Percentiles rank a stretch among this genome's conserved stretches.
Evolutionary conservation across 306 rosid genomes (phyloP).

Genomic region (Canavalia ensiformis): DNA sequence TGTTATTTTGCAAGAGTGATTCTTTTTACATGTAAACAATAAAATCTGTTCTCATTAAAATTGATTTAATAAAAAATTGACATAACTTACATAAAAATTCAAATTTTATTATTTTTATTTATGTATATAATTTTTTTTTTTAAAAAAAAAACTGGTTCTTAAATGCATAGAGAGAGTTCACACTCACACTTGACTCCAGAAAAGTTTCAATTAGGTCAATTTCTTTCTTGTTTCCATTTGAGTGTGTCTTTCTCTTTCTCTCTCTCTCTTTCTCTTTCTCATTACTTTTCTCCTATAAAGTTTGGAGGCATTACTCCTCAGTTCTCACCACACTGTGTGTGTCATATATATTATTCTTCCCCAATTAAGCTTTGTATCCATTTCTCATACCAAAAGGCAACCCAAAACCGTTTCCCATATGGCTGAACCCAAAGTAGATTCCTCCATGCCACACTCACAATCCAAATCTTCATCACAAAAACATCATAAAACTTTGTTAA

Average conservation of each 20-base stretch:
- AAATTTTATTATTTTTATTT: too few relatives aligned
- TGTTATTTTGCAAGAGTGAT: too few relatives aligned
- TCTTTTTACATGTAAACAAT: too few relatives aligned
- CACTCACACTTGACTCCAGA: neutral
- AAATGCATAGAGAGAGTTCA: neutral
- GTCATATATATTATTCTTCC: slow-evolving; percentile 23
- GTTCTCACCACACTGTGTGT: slow-evolving; percentile 21
- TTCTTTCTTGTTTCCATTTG: neutral
- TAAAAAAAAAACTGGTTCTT: neutral
- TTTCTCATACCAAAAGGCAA: neutral
- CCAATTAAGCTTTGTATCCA: neutral
- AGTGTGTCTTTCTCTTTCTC: neutral
- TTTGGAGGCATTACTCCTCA: neutral
- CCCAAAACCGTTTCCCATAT: slow-evolving; percentile 34
- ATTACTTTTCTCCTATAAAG: neutral
- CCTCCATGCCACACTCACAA: slow-evolving; percentile 41
- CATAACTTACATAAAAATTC: too few relatives aligned
- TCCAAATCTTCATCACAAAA: slow-evolving; percentile 40
- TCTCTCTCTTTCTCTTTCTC: neutral
- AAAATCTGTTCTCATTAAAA: too few relatives aligned
- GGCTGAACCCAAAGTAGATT: slow-evolving; percentile 40
- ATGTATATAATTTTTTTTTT: too few relatives aligned
- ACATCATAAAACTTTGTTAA: slow-evolving; percentile 13
- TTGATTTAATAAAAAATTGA: too few relatives aligned
- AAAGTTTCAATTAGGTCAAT: neutral